Evolutionary conservation across 768 basidiomycete genomes (phyloP).

Genomic region (Erythrobasidium yunnanense): DNA sequence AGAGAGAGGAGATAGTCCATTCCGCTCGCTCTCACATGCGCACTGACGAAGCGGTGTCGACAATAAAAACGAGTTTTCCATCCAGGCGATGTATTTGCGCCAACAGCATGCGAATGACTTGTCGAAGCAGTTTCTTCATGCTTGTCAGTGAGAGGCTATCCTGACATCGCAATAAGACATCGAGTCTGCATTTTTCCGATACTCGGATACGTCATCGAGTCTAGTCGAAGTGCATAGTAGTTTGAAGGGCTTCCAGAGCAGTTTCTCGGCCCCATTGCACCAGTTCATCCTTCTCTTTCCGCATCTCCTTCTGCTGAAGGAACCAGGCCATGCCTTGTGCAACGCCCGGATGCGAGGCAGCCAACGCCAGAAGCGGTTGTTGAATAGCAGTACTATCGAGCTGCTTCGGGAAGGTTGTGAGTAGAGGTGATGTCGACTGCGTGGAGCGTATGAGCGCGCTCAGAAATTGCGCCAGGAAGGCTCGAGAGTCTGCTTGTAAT

Average conservation of each 20-base stretch:
- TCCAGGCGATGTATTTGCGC: too few species aligned
- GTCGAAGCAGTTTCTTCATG: too few species aligned
- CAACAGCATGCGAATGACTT: too few species aligned
- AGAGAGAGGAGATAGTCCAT: too few species aligned
- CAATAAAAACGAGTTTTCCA: too few species aligned
- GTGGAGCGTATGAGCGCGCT: slow-evolving; percentile 59
- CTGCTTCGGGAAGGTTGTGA: not conserved
- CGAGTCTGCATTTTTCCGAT: not conserved
- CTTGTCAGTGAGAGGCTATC: too few species aligned
- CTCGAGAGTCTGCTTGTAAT: slow-evolving; percentile 54
- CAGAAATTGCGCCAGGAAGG: slow-evolving; percentile 64
- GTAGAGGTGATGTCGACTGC: slow-evolving; percentile 58
- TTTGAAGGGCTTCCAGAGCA: slow-evolving; percentile 10
- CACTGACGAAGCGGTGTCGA: too few species aligned
- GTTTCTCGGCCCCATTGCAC: slow-evolving; percentile 1
- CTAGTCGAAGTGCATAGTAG: not conserved
- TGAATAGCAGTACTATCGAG: not conserved
- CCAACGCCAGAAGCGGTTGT: not conserved
- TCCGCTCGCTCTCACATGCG: too few species aligned
- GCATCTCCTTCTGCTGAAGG: slow-evolving; percentile 9
- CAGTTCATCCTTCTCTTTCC: slow-evolving; percentile 13
- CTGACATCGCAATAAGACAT: too few species aligned
- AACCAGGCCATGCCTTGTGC: slow-evolving; percentile 23
- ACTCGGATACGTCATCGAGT: not conserved
- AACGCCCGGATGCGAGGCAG: not conserved